Evolutionary conservation across 148 eudicot genomes (phyloP).

Genomic region (Chenopodium formosanum): DNA sequence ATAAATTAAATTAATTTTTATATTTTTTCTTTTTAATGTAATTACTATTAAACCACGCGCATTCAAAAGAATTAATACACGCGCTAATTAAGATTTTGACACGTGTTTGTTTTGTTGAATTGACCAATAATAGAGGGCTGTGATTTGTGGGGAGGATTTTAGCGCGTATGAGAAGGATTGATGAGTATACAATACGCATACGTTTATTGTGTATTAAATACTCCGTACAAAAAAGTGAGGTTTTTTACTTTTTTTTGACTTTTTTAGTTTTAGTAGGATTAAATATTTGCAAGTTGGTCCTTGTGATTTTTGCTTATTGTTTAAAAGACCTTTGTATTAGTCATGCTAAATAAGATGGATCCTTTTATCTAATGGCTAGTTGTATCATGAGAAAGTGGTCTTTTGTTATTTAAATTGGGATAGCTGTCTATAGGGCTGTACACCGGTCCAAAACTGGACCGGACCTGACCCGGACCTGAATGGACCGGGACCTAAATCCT

Average conservation of each 20-base stretch:
- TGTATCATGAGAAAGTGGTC: not conserved
- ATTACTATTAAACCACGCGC: not conserved
- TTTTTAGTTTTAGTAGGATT: too few relatives aligned
- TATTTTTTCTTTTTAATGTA: too few relatives aligned
- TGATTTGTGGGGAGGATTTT: not conserved
- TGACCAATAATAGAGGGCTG: not conserved
- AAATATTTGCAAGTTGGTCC: not conserved
- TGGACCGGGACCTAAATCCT: too few relatives aligned
- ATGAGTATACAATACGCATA: not conserved
- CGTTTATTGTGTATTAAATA: too few relatives aligned
- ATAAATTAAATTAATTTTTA: too few relatives aligned
- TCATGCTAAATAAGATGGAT: not conserved
- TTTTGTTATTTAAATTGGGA: too few relatives aligned
- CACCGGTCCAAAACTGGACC: too few relatives aligned
- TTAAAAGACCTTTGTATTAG: not conserved
- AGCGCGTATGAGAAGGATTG: not conserved
- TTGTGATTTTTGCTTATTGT: not conserved
- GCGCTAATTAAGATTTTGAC: not conserved
- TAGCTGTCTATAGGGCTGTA: too few relatives aligned
- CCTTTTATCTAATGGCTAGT: not conserved
- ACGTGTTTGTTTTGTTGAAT: not conserved
- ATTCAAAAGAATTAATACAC: fast-evolving
- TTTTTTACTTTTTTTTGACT: too few relatives aligned
- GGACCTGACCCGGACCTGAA: too few relatives aligned
- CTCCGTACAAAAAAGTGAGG: too few relatives aligned